Evolutionary conservation across 305 asterid genomes (phyloP), one percentile per base, ranked within the genome.

Genomic region (Fraxinus greggii): DNA sequence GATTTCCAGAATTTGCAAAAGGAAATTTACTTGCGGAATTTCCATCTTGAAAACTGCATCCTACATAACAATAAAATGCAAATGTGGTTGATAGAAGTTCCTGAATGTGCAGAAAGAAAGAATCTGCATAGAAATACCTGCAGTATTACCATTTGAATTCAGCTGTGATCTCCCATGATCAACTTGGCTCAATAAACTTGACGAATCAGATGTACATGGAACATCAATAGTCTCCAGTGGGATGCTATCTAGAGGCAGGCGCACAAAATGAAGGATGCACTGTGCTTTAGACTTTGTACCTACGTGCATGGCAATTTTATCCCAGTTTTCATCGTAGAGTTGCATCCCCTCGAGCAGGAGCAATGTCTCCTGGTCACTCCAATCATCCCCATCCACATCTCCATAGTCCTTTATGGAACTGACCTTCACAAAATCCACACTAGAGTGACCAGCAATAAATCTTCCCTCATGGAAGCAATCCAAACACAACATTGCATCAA

Each of bases 221-320:
- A 90, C 88, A 79, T 92, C 98, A 79, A 97, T 88, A 65, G 86
- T 86, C 73, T 91, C 94, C 84, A 94, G 84, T 2, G 90, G 87
- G 51, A 84, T 75, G n/a, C 87, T 92, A 84, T 93, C 98, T 69
- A 93, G 81, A 78, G 98, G 95, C 81, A 97, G 88, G 79, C 98
- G 97, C 75, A 97, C 93, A 87, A 97, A 97, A 84, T 97, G 98
- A 80, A 93, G 95, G 72, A 97, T 92, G 87, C 99, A 97, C 78
- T 97, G 97, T 77, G 97, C 97, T 90, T 93, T 97, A 77, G 98
- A 97, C 89, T 97, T 97, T 26, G 99, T 83, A 61, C 97, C 98
- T 31, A 97, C 98, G 69, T 94, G 98, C 84, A 93, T 96, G 7
- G 99, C 95, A 79, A 97, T 89, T 89, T 91, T 93, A 86, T 88